These are phyloP conservation scores for Lotmaria passim DNA, from an alignment of 208 protist species.

Conservation along the genomic window DNA sequence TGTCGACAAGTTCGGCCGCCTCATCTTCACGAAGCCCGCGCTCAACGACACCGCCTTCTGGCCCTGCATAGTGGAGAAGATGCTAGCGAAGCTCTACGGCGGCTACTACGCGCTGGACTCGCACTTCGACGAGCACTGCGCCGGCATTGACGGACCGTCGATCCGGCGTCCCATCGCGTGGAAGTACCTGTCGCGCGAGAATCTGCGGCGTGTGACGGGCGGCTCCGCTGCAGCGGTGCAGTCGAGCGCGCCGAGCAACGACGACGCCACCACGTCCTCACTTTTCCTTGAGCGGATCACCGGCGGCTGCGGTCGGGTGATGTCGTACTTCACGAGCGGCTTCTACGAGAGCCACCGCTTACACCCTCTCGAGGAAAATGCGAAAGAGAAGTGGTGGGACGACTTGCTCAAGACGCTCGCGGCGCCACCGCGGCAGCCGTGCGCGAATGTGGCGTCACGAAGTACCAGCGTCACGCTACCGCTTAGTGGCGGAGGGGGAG, in stretches of 20 bases:
- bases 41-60: conserved; percentile 44
- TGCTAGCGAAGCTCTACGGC: conserved; percentile 84
- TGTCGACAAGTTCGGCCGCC: conserved; percentile 58
- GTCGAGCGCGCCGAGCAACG: background rate
- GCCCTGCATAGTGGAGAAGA: conserved; percentile 88
- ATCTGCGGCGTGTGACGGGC: conserved; percentile 47
- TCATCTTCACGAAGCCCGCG: conserved; percentile 72
- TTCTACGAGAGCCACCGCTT: conserved; percentile 31
- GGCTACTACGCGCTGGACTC: conserved; percentile 75
- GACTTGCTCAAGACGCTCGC: conserved; percentile 9
- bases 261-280: conserved; percentile 4
- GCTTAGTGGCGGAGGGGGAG: too few relatives aligned
- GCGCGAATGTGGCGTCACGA: background rate
- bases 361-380: conserved; percentile 23
- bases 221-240: background rate
- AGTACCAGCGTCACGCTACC: background rate
- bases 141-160: conserved; percentile 22
- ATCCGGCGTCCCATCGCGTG: conserved; percentile 28
- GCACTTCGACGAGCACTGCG: conserved; percentile 30
- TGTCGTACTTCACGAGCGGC: conserved; percentile 28
- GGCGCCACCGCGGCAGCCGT: background rate
- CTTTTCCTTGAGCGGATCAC: conserved; percentile 40
- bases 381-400: conserved; percentile 13
- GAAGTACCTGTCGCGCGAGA: conserved; percentile 18
- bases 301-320: conserved; percentile 23